Percentiles rank a stretch among this genome's conserved stretches.
These are phyloP conservation scores for Chaetomiaceae sp. DNA, from an alignment of 2,329 filamentous ascomycete species.

Conservation along the genomic window DNA sequence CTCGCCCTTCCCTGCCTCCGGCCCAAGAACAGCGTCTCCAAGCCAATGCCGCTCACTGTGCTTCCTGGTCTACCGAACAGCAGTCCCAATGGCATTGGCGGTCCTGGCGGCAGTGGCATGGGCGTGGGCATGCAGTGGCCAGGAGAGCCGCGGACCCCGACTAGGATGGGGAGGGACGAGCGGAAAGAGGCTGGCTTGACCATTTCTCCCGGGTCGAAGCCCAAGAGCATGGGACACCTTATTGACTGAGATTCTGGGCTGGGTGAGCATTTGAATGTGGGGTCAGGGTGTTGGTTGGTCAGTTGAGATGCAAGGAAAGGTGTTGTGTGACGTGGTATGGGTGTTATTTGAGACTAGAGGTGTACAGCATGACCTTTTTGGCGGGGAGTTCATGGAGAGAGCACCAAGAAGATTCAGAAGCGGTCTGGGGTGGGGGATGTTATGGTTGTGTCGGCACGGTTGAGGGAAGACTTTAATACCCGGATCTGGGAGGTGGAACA, in stretches of 20 bases:
- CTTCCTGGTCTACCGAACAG: conserved; percentile 3
- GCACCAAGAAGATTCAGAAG: too few relatives aligned
- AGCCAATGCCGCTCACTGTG: conserved; percentile 10
- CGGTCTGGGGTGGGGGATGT: too few relatives aligned
- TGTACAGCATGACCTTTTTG: too few relatives aligned
- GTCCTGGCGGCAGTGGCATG: neutral
- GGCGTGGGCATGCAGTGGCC: neutral
- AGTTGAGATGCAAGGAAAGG: too few relatives aligned
- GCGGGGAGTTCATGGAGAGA: too few relatives aligned
- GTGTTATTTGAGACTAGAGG: too few relatives aligned
- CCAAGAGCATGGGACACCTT: conserved; percentile 37
- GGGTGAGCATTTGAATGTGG: neutral
- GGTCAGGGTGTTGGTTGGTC: neutral
- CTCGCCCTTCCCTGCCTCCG: conserved; percentile 25
- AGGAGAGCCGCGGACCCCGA: neutral
- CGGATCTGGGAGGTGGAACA: neutral
- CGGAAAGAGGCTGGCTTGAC: too few relatives aligned
- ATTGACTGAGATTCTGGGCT: conserved; percentile 28
- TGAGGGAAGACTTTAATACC: too few relatives aligned
- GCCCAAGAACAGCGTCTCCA: conserved; percentile 24
- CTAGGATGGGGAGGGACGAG: too few relatives aligned
- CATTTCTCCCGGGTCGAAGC: conserved; percentile 41
- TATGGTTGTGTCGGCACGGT: too few relatives aligned
- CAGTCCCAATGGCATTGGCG: too few relatives aligned
- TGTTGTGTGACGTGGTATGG: too few relatives aligned